phyloP scores from a whole-genome alignment of 345 rosid genomes.

The Crucihimalaya himalaica region DNA sequence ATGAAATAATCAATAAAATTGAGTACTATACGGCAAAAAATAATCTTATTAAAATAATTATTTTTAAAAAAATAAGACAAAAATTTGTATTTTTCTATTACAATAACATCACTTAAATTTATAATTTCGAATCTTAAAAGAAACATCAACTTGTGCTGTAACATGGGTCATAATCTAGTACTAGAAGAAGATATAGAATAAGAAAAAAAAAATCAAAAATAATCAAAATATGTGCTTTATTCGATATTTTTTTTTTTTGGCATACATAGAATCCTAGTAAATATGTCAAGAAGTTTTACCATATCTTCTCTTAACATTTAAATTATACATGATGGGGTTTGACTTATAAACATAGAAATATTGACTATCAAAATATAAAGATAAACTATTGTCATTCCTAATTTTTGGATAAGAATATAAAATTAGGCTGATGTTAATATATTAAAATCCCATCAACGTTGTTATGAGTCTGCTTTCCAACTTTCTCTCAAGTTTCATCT shows the following conservation, averaged over 20 bases:
- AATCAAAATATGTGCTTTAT: not conserved
- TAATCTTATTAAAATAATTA: no score
- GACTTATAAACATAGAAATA: not conserved
- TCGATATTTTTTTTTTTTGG: not conserved
- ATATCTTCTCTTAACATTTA: not conserved
- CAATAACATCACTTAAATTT: no score
- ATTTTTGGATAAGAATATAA: not conserved
- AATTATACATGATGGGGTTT: not conserved
- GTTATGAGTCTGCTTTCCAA: not conserved
- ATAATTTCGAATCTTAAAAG: no score
- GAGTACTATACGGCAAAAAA: no score
- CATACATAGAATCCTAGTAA: not conserved
- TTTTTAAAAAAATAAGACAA: no score
- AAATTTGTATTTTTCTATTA: no score
- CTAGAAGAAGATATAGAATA: no score
- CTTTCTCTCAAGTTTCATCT: not conserved
- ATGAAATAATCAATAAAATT: no score
- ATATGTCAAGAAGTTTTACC: not conserved
- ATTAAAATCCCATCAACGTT: not conserved
- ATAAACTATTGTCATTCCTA: constrained; percentile 4
- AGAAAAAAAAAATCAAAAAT: no score
- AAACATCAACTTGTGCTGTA: no score
- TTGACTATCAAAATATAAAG: not conserved
- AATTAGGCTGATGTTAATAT: not conserved
- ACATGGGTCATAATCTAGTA: no score